Conservation (phyloP, 176 grass and related monocot species). For the Oryza rufipogon region DNA sequence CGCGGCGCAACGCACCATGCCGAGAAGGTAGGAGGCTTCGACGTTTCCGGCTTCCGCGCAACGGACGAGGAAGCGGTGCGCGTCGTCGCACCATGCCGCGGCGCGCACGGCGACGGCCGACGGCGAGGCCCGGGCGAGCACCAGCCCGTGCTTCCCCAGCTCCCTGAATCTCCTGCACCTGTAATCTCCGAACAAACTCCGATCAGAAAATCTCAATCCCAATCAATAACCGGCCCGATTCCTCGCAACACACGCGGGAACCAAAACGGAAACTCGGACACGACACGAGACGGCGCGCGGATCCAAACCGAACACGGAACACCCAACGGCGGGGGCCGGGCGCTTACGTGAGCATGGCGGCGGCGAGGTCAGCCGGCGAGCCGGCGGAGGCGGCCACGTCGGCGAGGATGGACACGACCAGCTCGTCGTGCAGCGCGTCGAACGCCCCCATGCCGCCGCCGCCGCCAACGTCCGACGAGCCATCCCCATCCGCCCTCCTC, state of each 20-base stretch:
- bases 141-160: slow-evolving; percentile 43
- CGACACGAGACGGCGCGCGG: not conserved
- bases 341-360: slow-evolving; percentile 42
- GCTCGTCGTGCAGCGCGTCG: slow-evolving; percentile 43
- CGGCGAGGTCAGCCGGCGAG: slow-evolving; percentile 36
- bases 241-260: not conserved
- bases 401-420: slow-evolving; percentile 48
- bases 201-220: not conserved
- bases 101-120: slow-evolving; percentile 56
- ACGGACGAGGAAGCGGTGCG: slow-evolving; percentile 57
- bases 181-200: slow-evolving; percentile 5
- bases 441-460: slow-evolving; percentile 22
- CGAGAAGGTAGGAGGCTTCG: slow-evolving; percentile 71
- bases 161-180: slow-evolving; percentile 74
- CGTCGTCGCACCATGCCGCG: slow-evolving; percentile 52
- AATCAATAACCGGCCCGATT: not conserved
- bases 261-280: not conserved
- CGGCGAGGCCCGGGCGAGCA: slow-evolving; percentile 54
- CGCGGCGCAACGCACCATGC: slow-evolving; percentile 54
- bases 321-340: not conserved
- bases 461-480: not conserved
- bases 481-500: not conserved
- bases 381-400: slow-evolving; percentile 40
- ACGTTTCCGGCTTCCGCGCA: slow-evolving; percentile 71
- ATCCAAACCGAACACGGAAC: not conserved